Conservation (phyloP, 2,329 filamentous ascomycete genomes). For the Sarocladium kiliense region DNA sequence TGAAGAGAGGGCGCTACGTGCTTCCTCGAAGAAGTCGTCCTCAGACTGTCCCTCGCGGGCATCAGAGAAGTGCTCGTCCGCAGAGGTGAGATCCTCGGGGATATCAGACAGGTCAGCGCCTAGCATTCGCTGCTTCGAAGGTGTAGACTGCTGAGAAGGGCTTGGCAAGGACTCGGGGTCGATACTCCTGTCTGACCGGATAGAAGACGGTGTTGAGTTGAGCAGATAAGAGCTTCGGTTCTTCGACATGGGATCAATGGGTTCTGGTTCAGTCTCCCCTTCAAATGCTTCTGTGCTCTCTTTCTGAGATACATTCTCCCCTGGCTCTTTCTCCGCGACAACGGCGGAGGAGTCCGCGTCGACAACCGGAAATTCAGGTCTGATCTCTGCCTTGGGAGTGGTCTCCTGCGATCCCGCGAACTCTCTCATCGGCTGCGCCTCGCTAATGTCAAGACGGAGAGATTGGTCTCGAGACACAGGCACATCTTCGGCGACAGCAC, state of each 20-base stretch:
- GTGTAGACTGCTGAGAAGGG: slow-evolving; percentile 20
- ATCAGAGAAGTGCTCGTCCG: slow-evolving; percentile 31
- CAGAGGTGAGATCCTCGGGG: slow-evolving; percentile 26
- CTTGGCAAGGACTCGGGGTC: slow-evolving; percentile 17
- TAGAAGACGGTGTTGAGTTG: slow-evolving; percentile 30
- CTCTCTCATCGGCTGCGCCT: slow-evolving; percentile 32
- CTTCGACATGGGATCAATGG: slow-evolving; percentile 35
- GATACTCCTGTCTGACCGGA: slow-evolving; percentile 21
- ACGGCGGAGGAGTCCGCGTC: slow-evolving; percentile 7
- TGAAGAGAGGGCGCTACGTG: slow-evolving; percentile 11
- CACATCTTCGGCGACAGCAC: neutral
- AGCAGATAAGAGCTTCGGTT: slow-evolving; percentile 38
- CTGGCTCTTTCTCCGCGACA: neutral
- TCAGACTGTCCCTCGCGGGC: slow-evolving; percentile 22
- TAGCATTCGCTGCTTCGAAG: slow-evolving; percentile 16
- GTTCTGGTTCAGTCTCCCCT: slow-evolving; percentile 26
- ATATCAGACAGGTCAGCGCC: slow-evolving; percentile 16
- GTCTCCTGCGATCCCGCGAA: slow-evolving; percentile 58
- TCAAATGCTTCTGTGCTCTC: slow-evolving; percentile 15
- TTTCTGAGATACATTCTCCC: neutral
- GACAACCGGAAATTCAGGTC: slow-evolving; percentile 22
- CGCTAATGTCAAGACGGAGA: slow-evolving; percentile 36
- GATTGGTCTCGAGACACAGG: slow-evolving; percentile 8
- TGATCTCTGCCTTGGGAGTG: slow-evolving; percentile 59
- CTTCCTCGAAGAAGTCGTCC: slow-evolving; percentile 16